Conservation (phyloP, 345 rosid species). For the Eucalyptus microcorys region DNA sequence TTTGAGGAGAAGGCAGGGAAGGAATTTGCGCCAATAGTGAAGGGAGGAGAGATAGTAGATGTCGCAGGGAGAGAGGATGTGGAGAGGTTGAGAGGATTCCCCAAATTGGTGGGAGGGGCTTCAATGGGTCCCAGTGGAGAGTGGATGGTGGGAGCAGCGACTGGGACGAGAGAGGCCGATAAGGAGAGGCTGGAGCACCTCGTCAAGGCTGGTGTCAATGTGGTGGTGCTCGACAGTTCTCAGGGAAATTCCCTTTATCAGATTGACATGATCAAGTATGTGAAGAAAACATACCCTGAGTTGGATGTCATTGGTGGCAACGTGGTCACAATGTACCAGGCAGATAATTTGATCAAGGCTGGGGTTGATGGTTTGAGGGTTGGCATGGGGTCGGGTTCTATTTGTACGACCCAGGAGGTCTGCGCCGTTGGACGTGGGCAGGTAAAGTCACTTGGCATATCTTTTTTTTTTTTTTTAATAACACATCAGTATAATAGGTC, state of each 20-base stretch:
- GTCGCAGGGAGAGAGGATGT: constrained; percentile 58
- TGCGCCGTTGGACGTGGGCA: constrained; percentile 95
- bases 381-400: constrained; percentile 96
- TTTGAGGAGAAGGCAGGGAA: constrained; percentile 22
- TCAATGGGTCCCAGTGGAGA: constrained; percentile 60
- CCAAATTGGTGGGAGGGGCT: constrained; percentile 55
- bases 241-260: constrained; percentile 89
- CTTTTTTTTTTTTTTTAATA: background rate
- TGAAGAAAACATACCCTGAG: constrained; percentile 52
- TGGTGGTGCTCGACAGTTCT: constrained; percentile 76
- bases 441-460: constrained; percentile 28
- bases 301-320: constrained; percentile 90
- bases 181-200: constrained; percentile 73
- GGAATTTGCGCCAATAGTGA: constrained; percentile 50
- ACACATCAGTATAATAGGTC: background rate
- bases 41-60: constrained; percentile 52
- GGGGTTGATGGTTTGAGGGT: constrained; percentile 85
- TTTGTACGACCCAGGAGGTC: constrained; percentile 95
- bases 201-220: constrained; percentile 61
- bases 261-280: constrained; percentile 76
- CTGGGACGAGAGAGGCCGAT: constrained; percentile 74
- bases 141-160: constrained; percentile 92
- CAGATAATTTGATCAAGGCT: constrained; percentile 72
- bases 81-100: constrained; percentile 61
- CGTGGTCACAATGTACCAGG: constrained; percentile 78